Evolutionary conservation across 106 monocot species (phyloP).

Genomic region (Allium fistulosum): DNA sequence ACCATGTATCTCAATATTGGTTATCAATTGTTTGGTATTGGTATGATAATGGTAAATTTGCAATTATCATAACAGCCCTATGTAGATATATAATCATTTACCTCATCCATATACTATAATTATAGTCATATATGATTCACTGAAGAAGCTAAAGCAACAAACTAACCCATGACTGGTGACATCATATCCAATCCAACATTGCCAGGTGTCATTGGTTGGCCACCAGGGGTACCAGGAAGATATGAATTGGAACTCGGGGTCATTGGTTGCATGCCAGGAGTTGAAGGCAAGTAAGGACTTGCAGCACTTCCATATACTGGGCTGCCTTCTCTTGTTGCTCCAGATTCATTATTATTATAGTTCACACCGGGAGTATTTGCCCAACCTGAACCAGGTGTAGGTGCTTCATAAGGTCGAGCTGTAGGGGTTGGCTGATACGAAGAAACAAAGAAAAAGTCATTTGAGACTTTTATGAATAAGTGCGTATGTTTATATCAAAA

Average conservation of each 20-base stretch:
- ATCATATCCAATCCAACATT: constrained; percentile 90
- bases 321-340: constrained; percentile 69
- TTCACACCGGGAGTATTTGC: constrained; percentile 88
- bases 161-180: constrained; percentile 82
- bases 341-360: constrained; percentile 52
- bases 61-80: not conserved
- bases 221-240: constrained; percentile 96
- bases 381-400: constrained; percentile 96
- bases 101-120: not conserved
- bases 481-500: not conserved
- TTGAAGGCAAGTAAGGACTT: constrained; percentile 93
- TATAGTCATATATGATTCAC: not conserved
- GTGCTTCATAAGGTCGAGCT: constrained; percentile 81
- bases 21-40: no score
- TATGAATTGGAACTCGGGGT: constrained; percentile 80
- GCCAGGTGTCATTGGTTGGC: constrained; percentile 97
- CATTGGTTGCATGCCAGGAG: constrained; percentile 96
- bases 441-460: not conserved
- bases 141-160: not conserved
- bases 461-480: not conserved
- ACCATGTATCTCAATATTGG: no score
- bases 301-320: constrained; percentile 76
- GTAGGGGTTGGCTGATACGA: constrained; percentile 75
- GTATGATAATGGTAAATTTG: no score
- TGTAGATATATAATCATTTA: not conserved